Base-by-base conservation (phyloP, 2,329 filamentous ascomycete genomes). In the Bretziella fagacearum region DNA sequence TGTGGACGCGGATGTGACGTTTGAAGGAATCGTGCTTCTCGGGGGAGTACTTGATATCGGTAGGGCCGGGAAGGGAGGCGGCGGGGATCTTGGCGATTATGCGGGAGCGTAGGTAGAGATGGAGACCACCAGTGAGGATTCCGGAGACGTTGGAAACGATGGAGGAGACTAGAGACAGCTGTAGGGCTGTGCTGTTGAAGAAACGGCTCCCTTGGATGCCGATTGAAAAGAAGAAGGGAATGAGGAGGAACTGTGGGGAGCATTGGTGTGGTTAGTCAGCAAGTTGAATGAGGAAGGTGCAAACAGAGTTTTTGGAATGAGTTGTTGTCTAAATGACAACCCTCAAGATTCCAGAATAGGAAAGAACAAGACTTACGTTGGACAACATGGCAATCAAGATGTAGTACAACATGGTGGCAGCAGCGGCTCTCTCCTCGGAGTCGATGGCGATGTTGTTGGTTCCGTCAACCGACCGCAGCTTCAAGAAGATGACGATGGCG, bases 371-470 rank as follows among this genome's bases (percentile, higher is more conserved):
- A 63, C 71, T 61, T 55, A 81, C 77, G 57, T 69, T 74, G 47
- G 68, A 74, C 42, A 72, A 59, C 47, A 75, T 62, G 13, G 68
- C 73, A 45, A 79, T 58, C 1, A 68, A 59, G 52, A 81, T 63
- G 56, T 79, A 82, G 57, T 79, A 83, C 8, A 80, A 73, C 74
- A 82, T 81, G 51, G 75, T 68, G 5, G 78, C 81, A 3, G 79
- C 78, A 27, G 73, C 67, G 49, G 76, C 68, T 40, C 79, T 65
- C 58, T 82, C 74, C 13, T 69, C 65, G 17, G 68, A 63, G 32
- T 77, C 73, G 44, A 81, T 66, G 11, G 66, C 61, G 50, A 67
- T 69, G 27, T 66, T 67, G 53, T 69, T 69, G 10, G 37, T 23
- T 6, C 25, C 25, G 8, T 29, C 40, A 11, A 44, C 35, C 8